Conservation (phyloP, 176 grass and related monocot species). For the Oryza coarctata region DNA sequence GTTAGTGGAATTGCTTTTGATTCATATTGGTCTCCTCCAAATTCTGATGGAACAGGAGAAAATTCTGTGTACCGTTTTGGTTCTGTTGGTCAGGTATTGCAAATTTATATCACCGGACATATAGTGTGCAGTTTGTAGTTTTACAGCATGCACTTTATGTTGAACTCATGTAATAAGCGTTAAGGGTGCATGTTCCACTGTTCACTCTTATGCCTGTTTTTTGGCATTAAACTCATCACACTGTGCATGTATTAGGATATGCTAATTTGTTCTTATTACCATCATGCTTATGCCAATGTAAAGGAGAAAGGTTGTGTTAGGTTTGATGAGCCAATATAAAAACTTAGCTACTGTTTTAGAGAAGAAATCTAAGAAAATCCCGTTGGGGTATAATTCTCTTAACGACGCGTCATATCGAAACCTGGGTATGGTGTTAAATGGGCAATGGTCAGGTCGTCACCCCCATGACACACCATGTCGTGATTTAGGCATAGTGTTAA, state of each 20-base stretch:
- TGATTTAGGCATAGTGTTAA: too few species aligned
- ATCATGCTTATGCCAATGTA: not conserved
- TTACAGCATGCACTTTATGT: slow-evolving; percentile 1
- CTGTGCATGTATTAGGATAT: not conserved
- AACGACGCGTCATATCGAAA: too few species aligned
- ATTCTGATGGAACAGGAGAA: slow-evolving; percentile 80
- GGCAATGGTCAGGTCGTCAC: too few species aligned
- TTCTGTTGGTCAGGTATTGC: slow-evolving; percentile 90
- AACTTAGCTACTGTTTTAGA: too few species aligned
- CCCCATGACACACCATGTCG: too few species aligned
- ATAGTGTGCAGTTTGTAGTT: slow-evolving; percentile 16
- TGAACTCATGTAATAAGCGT: not conserved
- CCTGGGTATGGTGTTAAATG: too few species aligned
- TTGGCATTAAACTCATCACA: not conserved
- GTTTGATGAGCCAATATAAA: too few species aligned
- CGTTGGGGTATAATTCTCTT: too few species aligned
- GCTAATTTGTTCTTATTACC: not conserved
- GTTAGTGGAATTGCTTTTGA: slow-evolving; percentile 98
- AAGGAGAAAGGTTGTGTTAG: too few species aligned
- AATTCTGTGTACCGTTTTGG: slow-evolving; percentile 88
- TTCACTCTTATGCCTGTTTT: not conserved
- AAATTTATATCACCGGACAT: slow-evolving; percentile 17
- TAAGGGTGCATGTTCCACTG: not conserved
- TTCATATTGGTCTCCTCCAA: slow-evolving; percentile 87
- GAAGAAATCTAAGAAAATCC: too few species aligned